Conservation (phyloP, 192 early-diverging fungal genomes). For the Coemansia reversa region DNA sequence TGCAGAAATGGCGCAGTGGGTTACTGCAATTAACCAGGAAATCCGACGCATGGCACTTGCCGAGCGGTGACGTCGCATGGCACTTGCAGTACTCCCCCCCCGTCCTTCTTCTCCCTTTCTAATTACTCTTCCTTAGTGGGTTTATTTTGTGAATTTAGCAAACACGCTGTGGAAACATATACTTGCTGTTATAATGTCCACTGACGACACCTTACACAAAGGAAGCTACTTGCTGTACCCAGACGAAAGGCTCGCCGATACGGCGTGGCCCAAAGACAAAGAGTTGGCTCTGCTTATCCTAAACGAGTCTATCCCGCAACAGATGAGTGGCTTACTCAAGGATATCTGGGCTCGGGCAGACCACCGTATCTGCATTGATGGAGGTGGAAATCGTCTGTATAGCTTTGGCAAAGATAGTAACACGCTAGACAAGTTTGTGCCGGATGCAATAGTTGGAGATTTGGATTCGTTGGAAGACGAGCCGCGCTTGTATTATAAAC, state of each 20-base stretch:
- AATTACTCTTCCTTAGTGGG: not conserved
- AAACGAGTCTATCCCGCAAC: constrained; percentile 65
- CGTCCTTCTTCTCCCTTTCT: not conserved
- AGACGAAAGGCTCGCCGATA: constrained; percentile 2
- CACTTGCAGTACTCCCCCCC: not conserved
- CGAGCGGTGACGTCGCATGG: constrained; percentile 25
- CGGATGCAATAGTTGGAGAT: constrained; percentile 82
- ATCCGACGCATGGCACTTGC: constrained; percentile 48
- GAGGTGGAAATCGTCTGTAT: constrained; percentile 85
- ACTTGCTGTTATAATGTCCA: not conserved
- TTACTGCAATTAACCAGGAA: constrained; percentile 54
- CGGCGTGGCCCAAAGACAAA: constrained; percentile 14
- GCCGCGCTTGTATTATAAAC: constrained; percentile 67
- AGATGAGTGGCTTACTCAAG: constrained; percentile 26
- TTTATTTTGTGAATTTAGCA: too few relatives aligned
- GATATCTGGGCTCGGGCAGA: constrained; percentile 46
- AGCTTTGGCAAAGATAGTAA: constrained; percentile 57
- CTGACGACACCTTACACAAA: constrained; percentile 7
- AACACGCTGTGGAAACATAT: too few relatives aligned
- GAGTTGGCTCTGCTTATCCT: constrained; percentile 66
- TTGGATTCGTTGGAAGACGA: constrained; percentile 73
- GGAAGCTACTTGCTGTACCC: constrained; percentile 39
- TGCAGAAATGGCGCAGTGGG: constrained; percentile 57
- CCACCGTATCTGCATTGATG: constrained; percentile 77
- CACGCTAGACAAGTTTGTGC: constrained; percentile 29